Conservation (phyloP, 192 early-diverging fungal species). For the Umbelopsis isabellina region DNA sequence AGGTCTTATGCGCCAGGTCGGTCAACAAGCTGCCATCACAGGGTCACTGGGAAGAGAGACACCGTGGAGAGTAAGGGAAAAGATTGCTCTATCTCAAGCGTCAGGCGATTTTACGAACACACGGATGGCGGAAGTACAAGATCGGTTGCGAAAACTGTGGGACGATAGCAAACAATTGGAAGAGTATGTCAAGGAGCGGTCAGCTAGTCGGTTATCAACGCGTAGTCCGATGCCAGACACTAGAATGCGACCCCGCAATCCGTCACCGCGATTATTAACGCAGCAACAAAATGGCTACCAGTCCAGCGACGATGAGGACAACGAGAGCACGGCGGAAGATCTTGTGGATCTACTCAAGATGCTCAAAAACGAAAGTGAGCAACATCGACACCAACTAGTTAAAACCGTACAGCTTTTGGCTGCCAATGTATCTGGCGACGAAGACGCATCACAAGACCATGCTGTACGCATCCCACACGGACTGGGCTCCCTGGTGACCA, state of each 20-base stretch:
- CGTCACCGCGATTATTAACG: constrained; percentile 1
- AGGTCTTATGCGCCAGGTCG: background rate
- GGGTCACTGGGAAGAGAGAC: background rate
- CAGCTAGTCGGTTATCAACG: constrained; percentile 2
- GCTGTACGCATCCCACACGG: background rate
- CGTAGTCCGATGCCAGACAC: background rate
- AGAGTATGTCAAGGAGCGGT: constrained; percentile 6
- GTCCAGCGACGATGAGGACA: background rate
- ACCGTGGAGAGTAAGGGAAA: background rate
- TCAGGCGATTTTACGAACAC: background rate
- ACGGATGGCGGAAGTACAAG: background rate
- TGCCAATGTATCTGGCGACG: constrained; percentile 5
- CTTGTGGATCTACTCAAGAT: background rate
- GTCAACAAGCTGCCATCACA: background rate
- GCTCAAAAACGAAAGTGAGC: background rate
- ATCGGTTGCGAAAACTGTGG: background rate
- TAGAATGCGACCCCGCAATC: background rate
- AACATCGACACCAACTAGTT: constrained; percentile 4
- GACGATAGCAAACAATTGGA: constrained; percentile 12
- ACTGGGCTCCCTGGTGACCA: background rate
- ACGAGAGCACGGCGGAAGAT: background rate
- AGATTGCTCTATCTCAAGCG: no score
- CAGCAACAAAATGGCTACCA: background rate
- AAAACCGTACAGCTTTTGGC: constrained; percentile 8
- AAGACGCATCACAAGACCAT: background rate